Evolutionary conservation across 495 filamentous ascomycete species (phyloP).

Genomic region (Thermothielavioides terrestris): DNA sequence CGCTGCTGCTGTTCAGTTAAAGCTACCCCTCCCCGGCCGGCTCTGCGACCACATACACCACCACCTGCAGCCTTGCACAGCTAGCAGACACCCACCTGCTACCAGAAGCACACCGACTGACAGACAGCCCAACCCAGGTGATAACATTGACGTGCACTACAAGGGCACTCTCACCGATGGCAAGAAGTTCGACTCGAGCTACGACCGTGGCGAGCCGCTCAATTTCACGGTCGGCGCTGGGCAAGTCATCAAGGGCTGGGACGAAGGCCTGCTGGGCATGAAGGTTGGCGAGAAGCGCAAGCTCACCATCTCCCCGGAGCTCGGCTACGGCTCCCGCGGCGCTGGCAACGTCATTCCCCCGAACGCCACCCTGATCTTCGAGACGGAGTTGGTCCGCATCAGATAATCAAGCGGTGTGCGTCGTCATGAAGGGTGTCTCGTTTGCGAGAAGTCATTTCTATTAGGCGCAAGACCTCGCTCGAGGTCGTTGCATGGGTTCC

Average conservation of each 20-base stretch:
- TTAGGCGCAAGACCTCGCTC: background rate
- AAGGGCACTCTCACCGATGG: constrained; percentile 24
- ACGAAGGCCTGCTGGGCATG: constrained; percentile 77
- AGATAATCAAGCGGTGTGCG: background rate
- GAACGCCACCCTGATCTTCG: constrained; percentile 50
- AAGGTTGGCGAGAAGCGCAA: constrained; percentile 74
- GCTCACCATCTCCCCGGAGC: constrained; percentile 68
- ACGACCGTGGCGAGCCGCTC: constrained; percentile 58
- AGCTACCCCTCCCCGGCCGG: too few species aligned
- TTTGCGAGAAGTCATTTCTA: background rate
- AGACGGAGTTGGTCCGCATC: constrained; percentile 76
- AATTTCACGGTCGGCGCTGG: constrained; percentile 61
- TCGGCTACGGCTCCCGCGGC: constrained; percentile 61
- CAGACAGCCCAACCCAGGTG: constrained; percentile 11
- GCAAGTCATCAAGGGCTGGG: constrained; percentile 77
- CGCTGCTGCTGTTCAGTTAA: background rate
- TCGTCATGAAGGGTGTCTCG: background rate
- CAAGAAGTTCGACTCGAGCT: constrained; percentile 35
- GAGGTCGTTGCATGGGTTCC: background rate
- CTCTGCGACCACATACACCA: too few species aligned
- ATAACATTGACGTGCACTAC: constrained; percentile 28
- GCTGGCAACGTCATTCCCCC: constrained; percentile 50
- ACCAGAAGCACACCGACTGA: background rate
- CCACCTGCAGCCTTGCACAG: too few species aligned
- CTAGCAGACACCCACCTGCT: background rate